Base-by-base conservation (phyloP, 1,284 basidiomycete species). In the Leccinum subfulvum region DNA sequence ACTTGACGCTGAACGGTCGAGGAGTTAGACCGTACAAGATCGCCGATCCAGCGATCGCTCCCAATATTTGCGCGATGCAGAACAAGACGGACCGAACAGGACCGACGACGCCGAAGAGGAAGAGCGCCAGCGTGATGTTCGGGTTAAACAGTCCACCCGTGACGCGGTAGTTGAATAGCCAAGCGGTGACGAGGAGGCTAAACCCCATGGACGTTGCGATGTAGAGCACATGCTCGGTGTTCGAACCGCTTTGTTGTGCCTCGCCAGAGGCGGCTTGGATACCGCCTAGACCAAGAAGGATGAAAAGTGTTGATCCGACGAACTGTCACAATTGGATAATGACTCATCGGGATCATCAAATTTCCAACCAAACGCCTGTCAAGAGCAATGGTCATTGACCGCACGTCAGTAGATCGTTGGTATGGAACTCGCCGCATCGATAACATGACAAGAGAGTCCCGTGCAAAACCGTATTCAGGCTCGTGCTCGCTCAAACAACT, bases 91-190 rank as follows among this genome's bases (percentile, higher is more conserved):
- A 89, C 16, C 88, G 81, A 21, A 86, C 72, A 1, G 88, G 87
- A 4, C 79, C 78, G 60, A 91, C 80, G 13, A 81, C 79, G 1
- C 89, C 88, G 3, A 83, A 78, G 14, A 91, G 75, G 44, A 85
- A 77, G 51, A 91, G 79, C 1, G 87, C 84, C 35, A 89, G 77
- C 14, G 83, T 85, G 61, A 92, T 82, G 62, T 88, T 82, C 0
- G 90, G 90, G 69, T 91, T 91, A 78, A 91, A 91, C 39, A 86
- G 75, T 9, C 84, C 86, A 7, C 88, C 90, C 0, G 88, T 90
- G 56, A 88, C 82, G 35, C 91, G 81, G 74, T 85, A 92, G 76
- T n/a, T n/a, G n/a, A 92, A 92, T 37, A 91, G 75, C 86, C 89
- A 91, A 6, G 85, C 87, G 3, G 84, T 84, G 37, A 88, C 83